These are phyloP conservation scores for Leishmania martiniquensis DNA, from an alignment of 208 protist species.

Conservation along the genomic window DNA sequence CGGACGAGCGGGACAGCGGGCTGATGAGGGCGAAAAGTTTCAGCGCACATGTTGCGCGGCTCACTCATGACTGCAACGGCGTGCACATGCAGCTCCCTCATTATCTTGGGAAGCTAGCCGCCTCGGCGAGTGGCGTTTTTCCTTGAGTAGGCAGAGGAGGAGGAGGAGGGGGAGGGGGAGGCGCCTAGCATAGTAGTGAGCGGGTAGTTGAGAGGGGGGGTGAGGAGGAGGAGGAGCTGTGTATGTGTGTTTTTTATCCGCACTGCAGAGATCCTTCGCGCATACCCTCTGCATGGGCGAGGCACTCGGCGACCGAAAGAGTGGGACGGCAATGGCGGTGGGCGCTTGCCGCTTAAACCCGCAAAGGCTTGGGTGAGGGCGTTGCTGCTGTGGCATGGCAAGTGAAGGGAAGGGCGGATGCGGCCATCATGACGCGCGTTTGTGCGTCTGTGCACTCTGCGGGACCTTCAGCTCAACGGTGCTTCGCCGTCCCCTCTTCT, in stretches of 20 bases:
- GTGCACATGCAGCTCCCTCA: background rate
- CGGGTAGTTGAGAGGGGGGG: background rate
- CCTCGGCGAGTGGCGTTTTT: background rate
- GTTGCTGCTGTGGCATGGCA: background rate
- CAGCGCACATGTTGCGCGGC: background rate
- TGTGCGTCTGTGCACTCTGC: background rate
- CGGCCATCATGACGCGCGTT: background rate
- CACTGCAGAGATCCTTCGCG: background rate
- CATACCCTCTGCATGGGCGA: background rate
- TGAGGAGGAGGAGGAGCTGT: background rate
- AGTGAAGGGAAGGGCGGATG: background rate
- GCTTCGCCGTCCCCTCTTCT: background rate
- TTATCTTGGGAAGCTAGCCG: too few relatives aligned
- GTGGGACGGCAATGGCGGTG: background rate
- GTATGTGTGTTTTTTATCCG: background rate
- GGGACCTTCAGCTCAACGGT: background rate
- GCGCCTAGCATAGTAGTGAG: background rate
- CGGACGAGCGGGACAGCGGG: background rate
- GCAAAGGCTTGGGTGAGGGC: background rate
- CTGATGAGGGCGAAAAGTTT: background rate
- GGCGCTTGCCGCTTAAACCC: background rate
- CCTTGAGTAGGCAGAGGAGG: background rate
- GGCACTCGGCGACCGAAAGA: background rate
- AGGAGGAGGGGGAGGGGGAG: background rate
- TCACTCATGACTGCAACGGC: background rate